These are phyloP conservation scores for Nidularia sp. DNA, from an alignment of 768 basidiomycete species.

Conservation along the genomic window DNA sequence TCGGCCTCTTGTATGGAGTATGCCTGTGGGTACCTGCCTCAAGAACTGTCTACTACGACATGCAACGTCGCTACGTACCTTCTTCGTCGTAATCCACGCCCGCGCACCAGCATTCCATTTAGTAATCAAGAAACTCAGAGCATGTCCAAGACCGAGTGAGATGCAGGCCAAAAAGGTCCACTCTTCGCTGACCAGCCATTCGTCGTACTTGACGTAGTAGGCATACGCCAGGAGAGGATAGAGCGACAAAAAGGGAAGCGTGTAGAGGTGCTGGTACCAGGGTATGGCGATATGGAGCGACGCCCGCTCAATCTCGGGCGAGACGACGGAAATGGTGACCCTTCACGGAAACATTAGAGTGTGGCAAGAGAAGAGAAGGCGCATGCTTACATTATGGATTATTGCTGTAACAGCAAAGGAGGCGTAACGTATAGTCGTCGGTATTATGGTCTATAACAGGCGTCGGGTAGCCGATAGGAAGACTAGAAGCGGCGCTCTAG, in stretches of 20 bases:
- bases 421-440: slow-evolving; percentile 1
- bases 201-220: slow-evolving; percentile 87
- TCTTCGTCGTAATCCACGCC: slow-evolving; percentile 75
- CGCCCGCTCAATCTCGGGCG: slow-evolving; percentile 64
- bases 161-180: slow-evolving; percentile 97
- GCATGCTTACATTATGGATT: slow-evolving; percentile 8
- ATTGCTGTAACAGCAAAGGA: slow-evolving; percentile 1
- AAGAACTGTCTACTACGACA: not conserved
- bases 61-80: slow-evolving; percentile 34
- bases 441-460: no score
- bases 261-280: slow-evolving; percentile 71
- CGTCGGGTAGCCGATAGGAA: no score
- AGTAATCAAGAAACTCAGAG: slow-evolving; percentile 88
- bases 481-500: no score
- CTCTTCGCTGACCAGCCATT: slow-evolving; percentile 90
- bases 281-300: slow-evolving; percentile 64
- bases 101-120: slow-evolving; percentile 82
- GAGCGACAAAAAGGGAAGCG: slow-evolving; percentile 71
- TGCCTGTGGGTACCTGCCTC: slow-evolving; percentile 37
- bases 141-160: slow-evolving; percentile 79
- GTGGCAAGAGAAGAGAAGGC: not conserved
- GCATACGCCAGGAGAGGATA: slow-evolving; percentile 87
- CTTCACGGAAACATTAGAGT: slow-evolving; percentile 18
- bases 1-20: slow-evolving; percentile 66
- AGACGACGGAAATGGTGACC: slow-evolving; percentile 51